Evolutionary conservation across 768 basidiomycete genomes (phyloP).

Genomic region (Macrocybe gigantea): DNA sequence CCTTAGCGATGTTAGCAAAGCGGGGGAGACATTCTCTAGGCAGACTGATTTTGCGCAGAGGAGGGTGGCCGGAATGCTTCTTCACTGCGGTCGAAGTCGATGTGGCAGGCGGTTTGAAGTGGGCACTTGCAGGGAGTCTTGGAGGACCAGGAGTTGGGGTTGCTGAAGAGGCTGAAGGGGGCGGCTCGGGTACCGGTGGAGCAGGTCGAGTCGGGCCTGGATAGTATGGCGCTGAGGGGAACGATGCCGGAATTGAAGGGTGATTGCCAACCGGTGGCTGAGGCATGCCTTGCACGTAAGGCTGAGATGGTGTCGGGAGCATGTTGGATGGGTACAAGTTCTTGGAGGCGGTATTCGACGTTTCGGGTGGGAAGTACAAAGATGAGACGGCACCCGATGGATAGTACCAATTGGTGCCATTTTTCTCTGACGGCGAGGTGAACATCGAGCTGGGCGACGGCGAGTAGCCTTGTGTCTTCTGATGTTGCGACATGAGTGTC

Average conservation of each 20-base stretch:
- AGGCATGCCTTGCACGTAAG: constrained; percentile 23
- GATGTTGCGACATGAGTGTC: constrained; percentile 68
- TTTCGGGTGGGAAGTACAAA: no score
- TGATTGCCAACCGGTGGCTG: constrained; percentile 15
- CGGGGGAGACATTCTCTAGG: constrained; percentile 70
- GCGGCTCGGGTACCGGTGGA: constrained; percentile 14
- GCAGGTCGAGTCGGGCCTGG: constrained; percentile 18
- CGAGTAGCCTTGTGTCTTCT: constrained; percentile 70
- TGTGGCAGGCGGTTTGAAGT: constrained; percentile 1
- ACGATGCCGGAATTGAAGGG: constrained; percentile 18
- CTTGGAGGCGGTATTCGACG: background rate
- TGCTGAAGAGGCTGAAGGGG: constrained; percentile 9
- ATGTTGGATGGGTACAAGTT: background rate
- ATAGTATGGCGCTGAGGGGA: constrained; percentile 13
- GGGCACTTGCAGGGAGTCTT: background rate
- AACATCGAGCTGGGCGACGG: constrained; percentile 81
- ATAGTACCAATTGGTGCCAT: constrained; percentile 29
- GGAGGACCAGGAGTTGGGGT: constrained; percentile 4
- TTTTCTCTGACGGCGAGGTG: constrained; percentile 24
- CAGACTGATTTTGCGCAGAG: constrained; percentile 40
- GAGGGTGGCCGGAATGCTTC: constrained; percentile 41
- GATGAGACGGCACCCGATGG: constrained; percentile 19
- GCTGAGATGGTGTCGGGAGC: constrained; percentile 22
- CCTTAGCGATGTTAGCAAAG: constrained; percentile 71
- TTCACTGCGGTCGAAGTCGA: constrained; percentile 20